Percentiles rank a stretch among this genome's conserved stretches.
phyloP scores from a whole-genome alignment of 495 filamentous ascomycete species.

The Chaetomidium leptoderma region DNA sequence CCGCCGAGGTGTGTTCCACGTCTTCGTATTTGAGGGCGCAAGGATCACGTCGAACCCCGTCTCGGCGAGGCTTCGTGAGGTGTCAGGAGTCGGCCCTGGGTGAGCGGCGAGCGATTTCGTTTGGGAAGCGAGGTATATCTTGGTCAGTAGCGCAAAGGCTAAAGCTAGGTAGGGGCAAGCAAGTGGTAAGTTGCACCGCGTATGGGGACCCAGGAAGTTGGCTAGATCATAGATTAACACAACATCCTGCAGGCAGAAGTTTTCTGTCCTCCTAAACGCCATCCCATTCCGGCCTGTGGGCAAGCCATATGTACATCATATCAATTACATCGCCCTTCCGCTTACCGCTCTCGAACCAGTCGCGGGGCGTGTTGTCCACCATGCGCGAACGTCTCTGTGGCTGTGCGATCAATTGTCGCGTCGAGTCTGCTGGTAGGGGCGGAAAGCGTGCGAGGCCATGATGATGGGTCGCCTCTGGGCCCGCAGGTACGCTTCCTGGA shows the following conservation, averaged over 20 bases:
- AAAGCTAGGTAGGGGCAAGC: neutral
- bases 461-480: conserved; percentile 59
- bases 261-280: conserved; percentile 20
- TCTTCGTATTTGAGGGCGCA: conserved; percentile 8
- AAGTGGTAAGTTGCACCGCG: conserved; percentile 7
- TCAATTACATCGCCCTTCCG: conserved; percentile 22
- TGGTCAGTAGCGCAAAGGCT: neutral
- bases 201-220: neutral
- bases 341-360: neutral
- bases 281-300: conserved; percentile 17
- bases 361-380: neutral
- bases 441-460: conserved; percentile 52
- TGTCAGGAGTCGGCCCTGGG: neutral
- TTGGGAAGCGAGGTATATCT: neutral
- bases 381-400: neutral
- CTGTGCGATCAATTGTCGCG: conserved; percentile 18
- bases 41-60: neutral
- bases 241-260: neutral
- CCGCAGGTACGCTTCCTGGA: conserved; percentile 57
- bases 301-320: conserved; percentile 26
- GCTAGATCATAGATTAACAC: conserved; percentile 16
- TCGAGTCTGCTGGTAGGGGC: conserved; percentile 15
- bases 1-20: neutral
- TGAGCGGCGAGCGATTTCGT: neutral
- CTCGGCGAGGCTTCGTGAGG: neutral